Conservation (phyloP, 352 stramenopile genomes). For the Pythium volutum region DNA sequence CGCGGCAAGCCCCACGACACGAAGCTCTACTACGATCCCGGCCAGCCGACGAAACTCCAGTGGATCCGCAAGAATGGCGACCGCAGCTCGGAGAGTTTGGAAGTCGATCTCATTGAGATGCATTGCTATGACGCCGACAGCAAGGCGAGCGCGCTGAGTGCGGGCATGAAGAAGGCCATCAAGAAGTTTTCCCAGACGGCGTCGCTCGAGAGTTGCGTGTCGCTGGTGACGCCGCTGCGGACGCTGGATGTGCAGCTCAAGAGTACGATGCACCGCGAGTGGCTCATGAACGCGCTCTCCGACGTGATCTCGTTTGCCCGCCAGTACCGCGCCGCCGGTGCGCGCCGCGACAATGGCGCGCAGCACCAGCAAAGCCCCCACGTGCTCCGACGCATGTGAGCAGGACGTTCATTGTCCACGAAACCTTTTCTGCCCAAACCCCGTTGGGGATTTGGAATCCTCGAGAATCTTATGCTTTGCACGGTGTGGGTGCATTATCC, state of each 20-base stretch:
- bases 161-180: conserved; percentile 48
- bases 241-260: conserved; percentile 68
- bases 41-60: conserved; percentile 57
- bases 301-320: conserved; percentile 63
- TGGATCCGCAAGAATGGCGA: conserved; percentile 80
- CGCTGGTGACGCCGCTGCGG: conserved; percentile 44
- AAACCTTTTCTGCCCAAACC: no score
- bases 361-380: conserved; percentile 6
- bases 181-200: conserved; percentile 26
- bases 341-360: conserved; percentile 13
- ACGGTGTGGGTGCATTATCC: no score
- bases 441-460: no score
- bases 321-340: conserved; percentile 55
- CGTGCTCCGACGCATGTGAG: conserved; percentile 20
- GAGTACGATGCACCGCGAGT: conserved; percentile 67
- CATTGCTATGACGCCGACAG: conserved; percentile 25
- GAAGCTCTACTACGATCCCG: conserved; percentile 68
- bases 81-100: conserved; percentile 54
- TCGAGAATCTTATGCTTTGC: no score
- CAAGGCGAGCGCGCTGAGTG: conserved; percentile 21
- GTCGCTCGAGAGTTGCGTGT: conserved; percentile 47
- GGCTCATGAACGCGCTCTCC: conserved; percentile 63
- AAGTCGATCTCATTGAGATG: conserved; percentile 50
- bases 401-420: no score
- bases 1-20: conserved; percentile 69